Evolutionary conservation across 257 asterid genomes (phyloP).

Genomic region (Buddleja alternifolia): DNA sequence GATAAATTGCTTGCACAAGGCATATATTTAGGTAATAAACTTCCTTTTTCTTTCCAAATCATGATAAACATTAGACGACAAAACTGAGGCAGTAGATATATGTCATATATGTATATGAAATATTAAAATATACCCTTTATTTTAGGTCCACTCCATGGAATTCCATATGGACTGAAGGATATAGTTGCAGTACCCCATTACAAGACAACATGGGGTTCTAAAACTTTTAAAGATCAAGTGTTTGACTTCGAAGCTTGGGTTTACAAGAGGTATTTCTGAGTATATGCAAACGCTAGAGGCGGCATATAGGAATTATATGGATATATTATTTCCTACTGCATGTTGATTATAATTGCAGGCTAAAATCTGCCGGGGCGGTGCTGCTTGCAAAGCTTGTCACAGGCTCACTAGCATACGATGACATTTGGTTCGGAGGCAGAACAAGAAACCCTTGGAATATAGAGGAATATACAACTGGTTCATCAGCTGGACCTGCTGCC

Average conservation of each 20-base stretch:
- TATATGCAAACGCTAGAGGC: neutral
- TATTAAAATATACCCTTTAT: conserved; percentile 6
- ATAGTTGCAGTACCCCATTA: conserved; percentile 87
- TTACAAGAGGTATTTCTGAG: conserved; percentile 67
- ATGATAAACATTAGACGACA: neutral
- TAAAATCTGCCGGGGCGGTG: conserved; percentile 87
- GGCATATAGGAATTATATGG: neutral
- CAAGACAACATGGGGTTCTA: conserved; percentile 96
- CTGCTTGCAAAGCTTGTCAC: conserved; percentile 85
- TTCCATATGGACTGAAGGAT: conserved; percentile 95
- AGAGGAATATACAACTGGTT: conserved; percentile 92
- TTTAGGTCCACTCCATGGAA: conserved; percentile 95
- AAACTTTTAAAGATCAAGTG: conserved; percentile 68
- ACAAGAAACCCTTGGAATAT: conserved; percentile 98
- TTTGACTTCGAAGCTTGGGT: conserved; percentile 95
- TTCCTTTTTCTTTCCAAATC: neutral
- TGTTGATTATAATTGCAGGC: conserved; percentile 45
- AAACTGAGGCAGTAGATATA: neutral
- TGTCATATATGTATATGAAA: neutral
- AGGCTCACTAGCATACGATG: conserved; percentile 92
- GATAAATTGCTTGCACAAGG: conserved; percentile 74
- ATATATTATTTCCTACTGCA: neutral
- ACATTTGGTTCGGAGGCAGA: conserved; percentile 97
- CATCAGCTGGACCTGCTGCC: conserved; percentile 96
- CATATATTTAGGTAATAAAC: conserved; percentile 58